Conservation (phyloP, 179 eudicot genomes). For the Nepenthes alata region DNA sequence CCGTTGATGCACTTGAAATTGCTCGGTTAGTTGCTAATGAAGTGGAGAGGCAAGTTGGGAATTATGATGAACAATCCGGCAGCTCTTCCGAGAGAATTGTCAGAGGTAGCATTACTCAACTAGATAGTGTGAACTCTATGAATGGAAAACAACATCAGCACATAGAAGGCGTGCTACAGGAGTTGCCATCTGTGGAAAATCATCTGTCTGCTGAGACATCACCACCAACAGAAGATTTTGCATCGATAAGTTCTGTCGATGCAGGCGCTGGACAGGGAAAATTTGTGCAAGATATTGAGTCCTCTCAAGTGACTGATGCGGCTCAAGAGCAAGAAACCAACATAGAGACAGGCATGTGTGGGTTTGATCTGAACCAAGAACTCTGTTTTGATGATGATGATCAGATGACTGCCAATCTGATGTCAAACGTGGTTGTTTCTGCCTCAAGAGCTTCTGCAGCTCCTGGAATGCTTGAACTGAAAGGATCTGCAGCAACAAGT, state of each 20-base stretch:
- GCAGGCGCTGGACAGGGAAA: conserved; percentile 20
- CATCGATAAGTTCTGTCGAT: conserved; percentile 16
- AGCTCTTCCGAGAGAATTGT: conserved; percentile 41
- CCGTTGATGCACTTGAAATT: conserved; percentile 71
- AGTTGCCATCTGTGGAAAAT: conserved; percentile 19
- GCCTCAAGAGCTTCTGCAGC: conserved; percentile 63
- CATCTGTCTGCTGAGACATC: conserved; percentile 12
- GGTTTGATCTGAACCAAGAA: conserved; percentile 71
- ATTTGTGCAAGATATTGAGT: conserved; percentile 25
- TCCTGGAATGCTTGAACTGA: conserved; percentile 72
- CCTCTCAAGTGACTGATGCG: conserved; percentile 36
- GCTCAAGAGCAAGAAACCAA: conserved; percentile 27
- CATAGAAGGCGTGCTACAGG: conserved; percentile 17
- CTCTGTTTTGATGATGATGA: conserved; percentile 41
- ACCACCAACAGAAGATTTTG: conserved; percentile 11
- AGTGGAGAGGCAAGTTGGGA: conserved; percentile 63
- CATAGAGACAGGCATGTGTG: conserved; percentile 22
- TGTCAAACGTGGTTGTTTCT: conserved; percentile 47
- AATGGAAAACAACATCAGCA: conserved; percentile 21
- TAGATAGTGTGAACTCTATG: conserved; percentile 31
- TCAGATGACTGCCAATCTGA: conserved; percentile 22
- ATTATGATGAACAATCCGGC: conserved; percentile 39
- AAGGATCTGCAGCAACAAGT: conserved; percentile 90
- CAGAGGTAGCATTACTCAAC: conserved; percentile 15
- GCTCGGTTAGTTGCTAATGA: conserved; percentile 86